A percentile compares a stretch with the other conserved stretches of the same genome.
These are phyloP conservation scores for Juncus effusus DNA, from an alignment of 176 grass and related monocot genomes.

Conservation along the genomic window DNA sequence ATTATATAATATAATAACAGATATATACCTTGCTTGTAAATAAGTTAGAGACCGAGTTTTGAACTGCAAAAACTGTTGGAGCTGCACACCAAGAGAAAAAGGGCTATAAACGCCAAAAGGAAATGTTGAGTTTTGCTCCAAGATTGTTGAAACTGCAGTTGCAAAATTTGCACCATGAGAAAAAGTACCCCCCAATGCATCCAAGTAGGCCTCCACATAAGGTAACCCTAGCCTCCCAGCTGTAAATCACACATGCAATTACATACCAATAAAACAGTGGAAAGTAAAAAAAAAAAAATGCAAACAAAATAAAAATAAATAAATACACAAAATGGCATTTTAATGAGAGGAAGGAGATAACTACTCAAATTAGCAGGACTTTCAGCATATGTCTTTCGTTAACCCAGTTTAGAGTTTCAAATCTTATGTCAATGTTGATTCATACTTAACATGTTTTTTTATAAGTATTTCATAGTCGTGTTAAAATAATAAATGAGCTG, in stretches of 20 bases:
- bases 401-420: too few species aligned
- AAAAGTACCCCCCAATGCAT: constrained; percentile 81
- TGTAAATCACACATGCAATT: constrained; percentile 16
- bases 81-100: constrained; percentile 78
- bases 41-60: constrained; percentile 50
- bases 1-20: neutral
- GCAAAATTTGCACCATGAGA: constrained; percentile 88
- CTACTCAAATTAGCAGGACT: too few species aligned
- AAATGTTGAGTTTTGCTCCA: constrained; percentile 60
- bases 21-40: constrained; percentile 49
- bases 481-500: too few species aligned
- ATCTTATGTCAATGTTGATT: too few species aligned
- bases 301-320: too few species aligned
- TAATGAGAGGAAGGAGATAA: too few species aligned
- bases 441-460: too few species aligned
- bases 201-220: constrained; percentile 73
- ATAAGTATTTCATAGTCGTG: too few species aligned
- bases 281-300: neutral
- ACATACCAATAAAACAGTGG: neutral
- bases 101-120: constrained; percentile 76
- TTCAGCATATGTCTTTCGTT: too few species aligned
- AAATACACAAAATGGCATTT: too few species aligned
- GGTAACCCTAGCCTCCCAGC: constrained; percentile 67
- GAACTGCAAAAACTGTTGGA: constrained; percentile 74
- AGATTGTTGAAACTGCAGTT: constrained; percentile 64